Conservation (phyloP, 1,284 basidiomycete species). For the Puccinia triticina region DNA sequence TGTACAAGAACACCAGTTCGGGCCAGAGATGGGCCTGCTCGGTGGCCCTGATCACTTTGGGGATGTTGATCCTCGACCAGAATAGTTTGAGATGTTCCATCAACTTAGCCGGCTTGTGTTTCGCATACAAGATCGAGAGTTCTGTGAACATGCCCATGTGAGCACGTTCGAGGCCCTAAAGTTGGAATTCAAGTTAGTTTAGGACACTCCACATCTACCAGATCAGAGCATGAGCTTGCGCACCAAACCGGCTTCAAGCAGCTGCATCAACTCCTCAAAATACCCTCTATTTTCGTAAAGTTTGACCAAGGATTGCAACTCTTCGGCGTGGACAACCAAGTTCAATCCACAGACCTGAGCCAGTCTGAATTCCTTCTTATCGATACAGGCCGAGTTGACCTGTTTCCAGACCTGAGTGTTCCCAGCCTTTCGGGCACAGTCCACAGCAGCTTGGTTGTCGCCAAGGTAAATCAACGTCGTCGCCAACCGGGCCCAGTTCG, state of each 20-base stretch:
- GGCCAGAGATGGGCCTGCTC: slow-evolving; percentile 97
- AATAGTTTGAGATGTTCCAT: slow-evolving; percentile 99
- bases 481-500: slow-evolving; percentile 96
- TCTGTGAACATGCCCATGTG: slow-evolving; percentile 88
- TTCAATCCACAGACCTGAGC: slow-evolving; percentile 98
- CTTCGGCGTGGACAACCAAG: slow-evolving; percentile 93
- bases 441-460: slow-evolving; percentile 96
- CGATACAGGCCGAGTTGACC: slow-evolving; percentile 96
- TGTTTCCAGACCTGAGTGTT: slow-evolving; percentile 99
- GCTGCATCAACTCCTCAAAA: slow-evolving; percentile 88
- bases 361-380: slow-evolving; percentile 93
- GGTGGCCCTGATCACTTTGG: slow-evolving; percentile 84
- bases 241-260: slow-evolving; percentile 94
- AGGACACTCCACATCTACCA: too few relatives aligned
- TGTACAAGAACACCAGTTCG: slow-evolving; percentile 96
- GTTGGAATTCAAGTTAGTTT: slow-evolving; percentile 1
- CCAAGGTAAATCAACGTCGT: slow-evolving; percentile 98
- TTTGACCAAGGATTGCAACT: slow-evolving; percentile 76
- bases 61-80: slow-evolving; percentile 92
- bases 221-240: slow-evolving; percentile 53
- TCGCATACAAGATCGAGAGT: slow-evolving; percentile 90
- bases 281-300: slow-evolving; percentile 88
- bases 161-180: slow-evolving; percentile 74
- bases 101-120: slow-evolving; percentile 92
- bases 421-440: slow-evolving; percentile 96